phyloP scores from a whole-genome alignment of 1,139 yeast species.

The Candida sojae region DNA sequence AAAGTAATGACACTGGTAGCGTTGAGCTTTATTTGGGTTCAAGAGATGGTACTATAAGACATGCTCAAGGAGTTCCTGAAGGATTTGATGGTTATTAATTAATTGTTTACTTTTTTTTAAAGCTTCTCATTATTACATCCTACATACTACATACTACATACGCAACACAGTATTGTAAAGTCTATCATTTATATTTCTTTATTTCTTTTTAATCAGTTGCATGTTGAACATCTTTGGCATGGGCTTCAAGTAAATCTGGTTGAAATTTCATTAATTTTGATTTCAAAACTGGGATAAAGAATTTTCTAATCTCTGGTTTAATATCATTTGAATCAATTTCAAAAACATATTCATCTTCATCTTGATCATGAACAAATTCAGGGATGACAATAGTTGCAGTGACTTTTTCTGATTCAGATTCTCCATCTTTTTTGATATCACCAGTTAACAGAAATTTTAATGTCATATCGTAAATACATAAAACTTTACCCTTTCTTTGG shows the following conservation, averaged over 20 bases:
- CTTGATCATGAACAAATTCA: slow-evolving; percentile 76
- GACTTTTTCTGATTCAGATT: slow-evolving; percentile 20
- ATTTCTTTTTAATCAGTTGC: slow-evolving; percentile 19
- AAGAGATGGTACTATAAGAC: slow-evolving; percentile 50
- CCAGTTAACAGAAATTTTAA: slow-evolving; percentile 49
- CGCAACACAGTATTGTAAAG: background rate
- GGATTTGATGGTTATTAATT: slow-evolving; percentile 52
- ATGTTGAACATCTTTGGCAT: slow-evolving; percentile 61
- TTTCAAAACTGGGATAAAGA: slow-evolving; percentile 53
- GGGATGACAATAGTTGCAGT: slow-evolving; percentile 50
- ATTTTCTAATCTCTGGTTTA: slow-evolving; percentile 40
- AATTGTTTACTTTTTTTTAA: background rate
- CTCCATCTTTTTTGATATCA: slow-evolving; percentile 20
- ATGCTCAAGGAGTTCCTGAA: slow-evolving; percentile 88
- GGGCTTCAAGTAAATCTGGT: slow-evolving; percentile 58
- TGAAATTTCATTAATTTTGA: slow-evolving; percentile 58
- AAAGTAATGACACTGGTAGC: slow-evolving; percentile 59
- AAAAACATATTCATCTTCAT: slow-evolving; percentile 63
- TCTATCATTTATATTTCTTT: background rate
- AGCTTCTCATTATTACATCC: background rate
- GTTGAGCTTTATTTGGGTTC: slow-evolving; percentile 58
- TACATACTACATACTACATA: background rate
- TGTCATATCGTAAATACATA: slow-evolving; percentile 69
- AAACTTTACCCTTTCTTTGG: slow-evolving; percentile 78
- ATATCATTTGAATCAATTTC: slow-evolving; percentile 43